A percentile compares a stretch with the other conserved stretches of the same genome.
Evolutionary conservation across 352 stramenopile genomes (phyloP).

Genomic region (Phytophthora brassicae): DNA sequence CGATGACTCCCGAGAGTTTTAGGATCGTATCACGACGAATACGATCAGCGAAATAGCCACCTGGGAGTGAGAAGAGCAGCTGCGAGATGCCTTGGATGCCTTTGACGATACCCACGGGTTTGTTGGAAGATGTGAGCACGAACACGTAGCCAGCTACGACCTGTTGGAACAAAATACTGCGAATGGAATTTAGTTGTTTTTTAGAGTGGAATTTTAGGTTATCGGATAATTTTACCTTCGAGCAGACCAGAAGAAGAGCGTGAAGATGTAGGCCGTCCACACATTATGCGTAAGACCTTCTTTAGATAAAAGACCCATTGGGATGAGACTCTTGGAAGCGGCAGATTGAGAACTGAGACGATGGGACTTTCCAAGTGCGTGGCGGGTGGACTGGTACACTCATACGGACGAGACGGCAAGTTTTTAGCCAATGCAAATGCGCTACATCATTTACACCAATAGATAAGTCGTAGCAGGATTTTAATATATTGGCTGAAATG

Average conservation of each 20-base stretch:
- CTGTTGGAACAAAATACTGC: slow-evolving; percentile 80
- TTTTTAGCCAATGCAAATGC: slow-evolving; percentile 3
- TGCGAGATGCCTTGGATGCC: slow-evolving; percentile 82
- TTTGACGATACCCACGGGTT: slow-evolving; percentile 80
- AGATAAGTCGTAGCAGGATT: not conserved
- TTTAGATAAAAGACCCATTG: slow-evolving; percentile 27
- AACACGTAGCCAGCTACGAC: slow-evolving; percentile 78
- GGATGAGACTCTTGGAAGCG: not conserved
- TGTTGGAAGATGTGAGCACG: slow-evolving; percentile 72
- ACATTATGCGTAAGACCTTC: slow-evolving; percentile 52
- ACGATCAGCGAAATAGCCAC: slow-evolving; percentile 66
- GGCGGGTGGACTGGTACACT: slow-evolving; percentile 14
- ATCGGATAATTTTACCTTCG: slow-evolving; percentile 49
- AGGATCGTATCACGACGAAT: slow-evolving; percentile 72
- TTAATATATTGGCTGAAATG: slow-evolving; percentile 8
- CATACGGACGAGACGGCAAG: no score
- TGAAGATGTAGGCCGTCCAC: slow-evolving; percentile 67
- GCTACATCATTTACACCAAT: slow-evolving; percentile 1
- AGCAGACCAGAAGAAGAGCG: slow-evolving; percentile 76
- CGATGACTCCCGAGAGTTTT: slow-evolving; percentile 55
- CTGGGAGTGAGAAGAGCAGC: slow-evolving; percentile 69
- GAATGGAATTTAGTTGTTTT: no score
- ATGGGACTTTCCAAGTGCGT: slow-evolving; percentile 1
- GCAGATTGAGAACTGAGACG: slow-evolving; percentile 8
- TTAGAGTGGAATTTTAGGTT: no score